Evolutionary conservation across 78 protist species (phyloP), one percentile per base, ranked within the genome.

Genomic region (Dictyostelium capitatum): DNA sequence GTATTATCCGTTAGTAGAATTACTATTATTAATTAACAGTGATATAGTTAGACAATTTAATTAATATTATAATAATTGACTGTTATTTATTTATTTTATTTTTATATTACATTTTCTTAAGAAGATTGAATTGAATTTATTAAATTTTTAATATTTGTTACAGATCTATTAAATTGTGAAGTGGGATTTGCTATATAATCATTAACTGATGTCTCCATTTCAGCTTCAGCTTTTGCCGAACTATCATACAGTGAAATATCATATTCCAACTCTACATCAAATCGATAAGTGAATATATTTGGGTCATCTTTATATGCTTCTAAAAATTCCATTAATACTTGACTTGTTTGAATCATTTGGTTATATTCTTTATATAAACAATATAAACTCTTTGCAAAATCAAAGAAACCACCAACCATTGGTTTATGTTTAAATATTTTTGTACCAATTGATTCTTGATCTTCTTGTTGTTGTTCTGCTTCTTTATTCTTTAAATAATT

Each of bases 61-160:
- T n/a, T n/a, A n/a, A n/a, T n/a, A n/a, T n/a, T n/a, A n/a, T n/a
- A n/a, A n/a, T n/a, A n/a, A n/a, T n/a, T n/a, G n/a, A n/a, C n/a
- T n/a, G n/a, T n/a, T n/a, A n/a, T n/a, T n/a, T n/a, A n/a, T n/a
- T n/a, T n/a, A n/a, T n/a, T n/a, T n/a, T n/a, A n/a, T n/a, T n/a
- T n/a, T n/a, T n/a, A n/a, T 62, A 14, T 64, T 64, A 64, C 20
- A 14, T 12, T 64, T 62, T 65, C 12, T 23, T 57, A 57, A n/a
- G n/a, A 14, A 14, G 10, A 51, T 51, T 57, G 28, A 25, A 30
- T 67, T 67, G 32, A 67, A 15, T 67, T 47, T 14, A 67, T 32
- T 67, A 67, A 67, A 30, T 67, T 67, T 67, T 67, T 67, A 67
- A 67, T 67, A 67, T 67, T 67, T 67, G 75, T 30, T 30, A 67